A percentile compares a stretch with the other conserved stretches of the same genome.
These are phyloP conservation scores for Pythium rhizo-oryzae DNA, from an alignment of 352 stramenopile genomes.

Conservation along the genomic window DNA sequence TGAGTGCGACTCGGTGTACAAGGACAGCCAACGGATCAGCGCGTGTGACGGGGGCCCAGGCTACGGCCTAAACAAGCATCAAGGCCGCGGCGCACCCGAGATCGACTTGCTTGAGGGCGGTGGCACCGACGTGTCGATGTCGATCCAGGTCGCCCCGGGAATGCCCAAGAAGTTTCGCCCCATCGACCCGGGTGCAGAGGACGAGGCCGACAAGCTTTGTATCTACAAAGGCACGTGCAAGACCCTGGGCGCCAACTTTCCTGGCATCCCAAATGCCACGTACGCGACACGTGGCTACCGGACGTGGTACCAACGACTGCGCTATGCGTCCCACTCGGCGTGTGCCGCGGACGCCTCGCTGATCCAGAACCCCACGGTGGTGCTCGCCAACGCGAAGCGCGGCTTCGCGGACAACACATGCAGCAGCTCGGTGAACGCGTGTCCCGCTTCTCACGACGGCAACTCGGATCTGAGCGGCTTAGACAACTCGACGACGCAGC, in stretches of 20 bases:
- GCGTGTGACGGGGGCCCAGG: constrained; percentile 92
- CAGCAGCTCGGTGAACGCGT: constrained; percentile 39
- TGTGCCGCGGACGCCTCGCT: constrained; percentile 28
- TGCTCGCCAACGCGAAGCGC: constrained; percentile 33
- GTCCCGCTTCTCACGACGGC: constrained; percentile 49
- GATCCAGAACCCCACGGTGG: constrained; percentile 40
- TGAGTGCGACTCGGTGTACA: constrained; percentile 64
- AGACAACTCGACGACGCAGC: constrained; percentile 29
- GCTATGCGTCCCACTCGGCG: constrained; percentile 51
- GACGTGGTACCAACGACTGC: constrained; percentile 64
- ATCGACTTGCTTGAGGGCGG: constrained; percentile 95
- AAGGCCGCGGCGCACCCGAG: constrained; percentile 68
- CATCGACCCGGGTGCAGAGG: constrained; percentile 23
- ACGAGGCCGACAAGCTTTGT: constrained; percentile 33
- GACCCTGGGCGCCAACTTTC: constrained; percentile 53
- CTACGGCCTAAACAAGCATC: constrained; percentile 81
- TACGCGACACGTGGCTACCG: constrained; percentile 41
- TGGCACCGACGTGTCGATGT: constrained; percentile 73
- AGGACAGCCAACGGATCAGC: constrained; percentile 47
- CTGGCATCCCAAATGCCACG: constrained; percentile 40
- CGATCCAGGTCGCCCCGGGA: constrained; percentile 85
- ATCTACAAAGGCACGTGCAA: constrained; percentile 43
- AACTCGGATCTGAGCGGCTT: constrained; percentile 44
- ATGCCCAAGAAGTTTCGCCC: constrained; percentile 62
- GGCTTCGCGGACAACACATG: constrained; percentile 57